Conservation (phyloP, 805 yeast genomes). For the Yarrowia porcina region DNA sequence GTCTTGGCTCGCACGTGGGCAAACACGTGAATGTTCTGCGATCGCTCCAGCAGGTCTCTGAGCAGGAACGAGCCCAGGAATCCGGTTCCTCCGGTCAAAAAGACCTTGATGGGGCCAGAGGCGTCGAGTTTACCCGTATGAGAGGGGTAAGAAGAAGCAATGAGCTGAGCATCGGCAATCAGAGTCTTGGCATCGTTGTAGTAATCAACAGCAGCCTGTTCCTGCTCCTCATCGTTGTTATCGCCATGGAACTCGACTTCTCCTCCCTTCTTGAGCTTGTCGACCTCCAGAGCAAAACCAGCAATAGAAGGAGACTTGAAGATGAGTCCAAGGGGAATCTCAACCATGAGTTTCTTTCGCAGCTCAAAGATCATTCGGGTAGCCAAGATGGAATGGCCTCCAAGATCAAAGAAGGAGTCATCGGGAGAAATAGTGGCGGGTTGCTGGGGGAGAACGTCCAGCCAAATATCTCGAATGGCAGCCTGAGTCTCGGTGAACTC, state of each 20-base stretch:
- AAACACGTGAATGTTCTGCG: constrained; percentile 50
- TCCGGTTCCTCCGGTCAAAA: constrained; percentile 95
- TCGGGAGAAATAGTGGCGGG: constrained; percentile 73
- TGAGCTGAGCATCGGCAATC: constrained; percentile 36
- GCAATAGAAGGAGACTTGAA: constrained; percentile 86
- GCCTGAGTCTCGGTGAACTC: constrained; percentile 61
- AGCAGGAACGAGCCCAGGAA: constrained; percentile 89
- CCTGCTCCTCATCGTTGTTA: constrained; percentile 36
- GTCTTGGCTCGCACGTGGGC: constrained; percentile 90
- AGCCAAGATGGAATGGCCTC: constrained; percentile 96
- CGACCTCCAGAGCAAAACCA: constrained; percentile 72
- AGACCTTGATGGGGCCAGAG: constrained; percentile 52
- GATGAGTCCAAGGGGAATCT: constrained; percentile 83
- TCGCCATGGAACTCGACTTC: constrained; percentile 34
- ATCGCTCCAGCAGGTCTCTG: constrained; percentile 66
- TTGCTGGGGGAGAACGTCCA: constrained; percentile 73
- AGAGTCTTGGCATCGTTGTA: constrained; percentile 67
- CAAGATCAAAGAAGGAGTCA: constrained; percentile 94
- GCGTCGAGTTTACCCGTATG: constrained; percentile 43
- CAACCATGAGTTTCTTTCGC: constrained; percentile 71
- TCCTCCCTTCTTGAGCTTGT: constrained; percentile 51
- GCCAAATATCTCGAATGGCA: constrained; percentile 78
- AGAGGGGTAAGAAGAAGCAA: constrained; percentile 47
- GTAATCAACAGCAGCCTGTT: constrained; percentile 47
- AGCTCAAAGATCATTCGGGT: constrained; percentile 94